A percentile compares a stretch with the other conserved stretches of the same genome.
Conservation (phyloP, 441 rosid species). For the Erodium chrysanthum region DNA sequence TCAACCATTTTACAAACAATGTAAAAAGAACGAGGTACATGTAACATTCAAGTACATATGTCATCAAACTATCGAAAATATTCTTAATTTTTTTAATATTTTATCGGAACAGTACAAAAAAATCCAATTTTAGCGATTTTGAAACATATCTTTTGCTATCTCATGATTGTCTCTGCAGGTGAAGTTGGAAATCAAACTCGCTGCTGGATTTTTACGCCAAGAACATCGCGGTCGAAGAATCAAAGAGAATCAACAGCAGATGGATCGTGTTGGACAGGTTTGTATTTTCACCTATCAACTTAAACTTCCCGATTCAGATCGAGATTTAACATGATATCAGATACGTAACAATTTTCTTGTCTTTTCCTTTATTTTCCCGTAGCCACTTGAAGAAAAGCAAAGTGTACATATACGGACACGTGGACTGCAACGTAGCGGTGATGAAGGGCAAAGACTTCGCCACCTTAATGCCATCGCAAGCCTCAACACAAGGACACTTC, state of each 20-base stretch:
- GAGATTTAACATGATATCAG: no score
- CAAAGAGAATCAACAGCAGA: constrained; percentile 28
- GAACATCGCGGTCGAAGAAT: constrained; percentile 33
- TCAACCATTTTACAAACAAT: constrained; percentile 35
- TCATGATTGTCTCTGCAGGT: constrained; percentile 24
- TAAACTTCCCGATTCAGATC: no score
- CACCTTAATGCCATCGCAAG: constrained; percentile 33
- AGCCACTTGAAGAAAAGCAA: constrained; percentile 26
- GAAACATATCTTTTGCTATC: no score
- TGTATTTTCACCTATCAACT: background rate
- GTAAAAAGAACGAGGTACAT: constrained; percentile 37
- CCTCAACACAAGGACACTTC: constrained; percentile 13
- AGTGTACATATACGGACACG: constrained; percentile 26
- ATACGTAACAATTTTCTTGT: no score
- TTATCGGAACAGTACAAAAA: background rate
- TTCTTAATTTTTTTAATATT: no score
- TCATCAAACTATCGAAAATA: no score
- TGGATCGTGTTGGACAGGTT: constrained; percentile 49
- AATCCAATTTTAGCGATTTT: no score
- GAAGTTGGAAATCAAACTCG: constrained; percentile 45
- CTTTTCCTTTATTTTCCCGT: no score
- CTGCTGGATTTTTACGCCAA: constrained; percentile 33
- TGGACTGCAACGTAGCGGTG: constrained; percentile 39
- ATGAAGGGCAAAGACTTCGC: constrained; percentile 41
- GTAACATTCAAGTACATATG: background rate